Evolutionary conservation across 1,284 basidiomycete genomes (phyloP), one percentile per base, ranked within the genome.

Genomic region (Pseudozyma pruni): DNA sequence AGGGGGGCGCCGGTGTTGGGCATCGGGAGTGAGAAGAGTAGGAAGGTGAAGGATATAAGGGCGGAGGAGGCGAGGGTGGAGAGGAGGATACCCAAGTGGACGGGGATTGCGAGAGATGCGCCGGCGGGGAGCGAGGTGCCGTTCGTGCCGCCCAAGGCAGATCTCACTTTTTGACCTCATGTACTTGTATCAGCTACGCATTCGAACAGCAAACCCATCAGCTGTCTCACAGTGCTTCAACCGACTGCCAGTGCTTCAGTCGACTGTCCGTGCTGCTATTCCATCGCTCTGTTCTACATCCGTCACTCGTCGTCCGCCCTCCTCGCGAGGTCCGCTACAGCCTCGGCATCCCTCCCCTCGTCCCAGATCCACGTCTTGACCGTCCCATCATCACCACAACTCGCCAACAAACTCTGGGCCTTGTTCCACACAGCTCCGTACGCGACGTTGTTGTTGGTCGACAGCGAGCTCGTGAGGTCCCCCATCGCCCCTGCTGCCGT

Each of bases 381-480:
- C n/a, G 77, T 79, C 8, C 84, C 83, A 71, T 86, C 85, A 54
- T 85, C 84, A 2, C 84, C 84, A 22, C 83, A 84, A 57, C 81
- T 83, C 11, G 84, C 73, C 40, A 86, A 55, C 35, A 78, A 53
- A 37, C 80, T 80, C 49, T 82, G 83, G 3, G 76, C 78, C 41
- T 78, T 82, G 48, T 79, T 81, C 84, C 84, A 85, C 16, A 75
- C 79, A 10, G 84, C 84, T 37, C 85, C 84, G 67, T 84, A 86
- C 11, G 85, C 84, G 13, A 76, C 71, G 32, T 71, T 71, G 54
- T 71, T 71, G 47, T 66, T 71, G 7, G 62, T 71, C 44, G 61
- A 64, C 20, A 69, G 31, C n/a, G 48, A 52, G 27, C 27, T 29
- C 3, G 55, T 60, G 13, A 66, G 35, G 25, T 64, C 61, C 7